Base-by-base conservation (phyloP, 1,284 basidiomycete genomes). In the Cystobasidiaceae sp. region DNA sequence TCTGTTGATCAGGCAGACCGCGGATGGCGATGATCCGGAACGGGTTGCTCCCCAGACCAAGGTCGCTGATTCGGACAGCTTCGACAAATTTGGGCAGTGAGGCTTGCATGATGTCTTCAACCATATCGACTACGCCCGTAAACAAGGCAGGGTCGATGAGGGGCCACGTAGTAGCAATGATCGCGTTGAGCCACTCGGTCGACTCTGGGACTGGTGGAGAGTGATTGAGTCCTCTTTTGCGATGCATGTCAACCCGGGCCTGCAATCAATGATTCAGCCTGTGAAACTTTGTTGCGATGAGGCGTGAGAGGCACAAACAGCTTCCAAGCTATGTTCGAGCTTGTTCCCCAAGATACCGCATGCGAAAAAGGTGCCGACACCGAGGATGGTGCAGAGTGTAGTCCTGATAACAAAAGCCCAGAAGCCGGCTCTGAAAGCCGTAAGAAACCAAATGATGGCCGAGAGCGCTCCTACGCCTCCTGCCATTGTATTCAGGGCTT, bases 61-160 rank as follows among this genome's bases (percentile, higher is more conserved):
- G 78, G 73, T 89, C 87, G 19, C 85, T 84, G 67, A 90, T 85
- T 62, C 87, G 84, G 56, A 90, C 86, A 4, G 86, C 86, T 59
- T 86, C 82, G 67, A 90, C 81, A 65, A 89, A 82, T 33, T 82
- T 82, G 4, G 87, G 87, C 4, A 89, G 80, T 5, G 85, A 85
- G 37, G 84, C 82, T 77, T 88, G 82, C 75, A 82, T 79, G 32
- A 78, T 74, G 62, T 78, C 78, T 50, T 89, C 87, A 58, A 89
- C 82, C 82, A 81, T 81, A 71, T 84, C 83, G 60, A 80, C 78
- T 17, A 79, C 62, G 13, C 74, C 74, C 32, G 78, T 74, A 72
- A 80, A 80, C 69, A 78, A 69, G 58, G 68, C 75, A 59, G 79
- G 78, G 67, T 79, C 78, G 48, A 80, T 71, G 23, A 80, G 67